Evolutionary conservation across 495 filamentous ascomycete species (phyloP), one percentile per base, ranked within the genome.

Genomic region (Tuber melanosporum): DNA sequence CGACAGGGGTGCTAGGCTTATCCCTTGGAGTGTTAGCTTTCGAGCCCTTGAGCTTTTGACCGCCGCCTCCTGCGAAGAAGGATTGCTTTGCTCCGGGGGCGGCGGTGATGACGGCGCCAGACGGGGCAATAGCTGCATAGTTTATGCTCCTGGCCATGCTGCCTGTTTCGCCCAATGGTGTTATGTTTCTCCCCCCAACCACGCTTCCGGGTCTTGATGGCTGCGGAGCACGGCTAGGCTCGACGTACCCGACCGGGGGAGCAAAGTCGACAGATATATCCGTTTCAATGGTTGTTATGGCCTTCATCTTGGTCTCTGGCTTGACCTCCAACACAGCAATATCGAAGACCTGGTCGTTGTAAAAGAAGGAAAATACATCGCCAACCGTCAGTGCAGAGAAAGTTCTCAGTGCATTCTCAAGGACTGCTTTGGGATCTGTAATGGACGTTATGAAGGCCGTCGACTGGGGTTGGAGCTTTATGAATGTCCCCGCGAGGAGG

Each of bases 81-180:
- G 93, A 95, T 8, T 73, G 19, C 2, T 90, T 91, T 19, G 87
- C 87, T 26, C 49, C 49, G 2, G 49, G 12, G 4, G 91, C 90
- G 80, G 87, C 87, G 20, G 88, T 89, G 42, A 91, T 90, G 12
- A 88, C 87, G 20, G 89, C 87, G 10, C 87, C 89, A 1, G 93
- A 87, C 0, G 95, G 95, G 0, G 93, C 92, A 79, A 99, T 97
- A n/a, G 94, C 89, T 66, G 93, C 89, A 84, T 98, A 99, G 86
- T 98, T 98, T 86, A 99, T 97, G 22, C 93, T 89, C 82, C 97
- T 93, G 3, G 96, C 94, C 95, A 99, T 99, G 44, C 91, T 94
- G 10, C 95, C 95, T 76, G 95, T 91, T 69, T 82, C 87, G 92
- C 76, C 97, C 82, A 52, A 91, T 84, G 14, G 82, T 2, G 81